Evolutionary conservation across 2,329 filamentous ascomycete genomes (phyloP).

Genomic region (Aureobasidium pullulans): DNA sequence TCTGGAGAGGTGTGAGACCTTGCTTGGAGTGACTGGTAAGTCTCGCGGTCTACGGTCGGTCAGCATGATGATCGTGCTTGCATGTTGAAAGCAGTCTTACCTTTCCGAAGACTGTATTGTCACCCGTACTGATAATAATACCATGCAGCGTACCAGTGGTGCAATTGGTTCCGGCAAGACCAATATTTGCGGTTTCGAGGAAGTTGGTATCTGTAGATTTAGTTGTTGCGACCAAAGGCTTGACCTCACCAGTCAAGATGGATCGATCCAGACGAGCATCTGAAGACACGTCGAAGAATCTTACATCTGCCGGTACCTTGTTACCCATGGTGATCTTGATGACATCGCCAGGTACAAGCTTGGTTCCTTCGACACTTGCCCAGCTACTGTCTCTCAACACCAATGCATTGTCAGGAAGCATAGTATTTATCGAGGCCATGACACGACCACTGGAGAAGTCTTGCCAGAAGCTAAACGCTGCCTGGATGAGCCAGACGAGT

Average conservation of each 20-base stretch:
- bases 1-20: constrained; percentile 62
- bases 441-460: constrained; percentile 71
- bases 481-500: constrained; percentile 57
- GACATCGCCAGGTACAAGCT: constrained; percentile 66
- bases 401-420: constrained; percentile 68
- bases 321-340: constrained; percentile 62
- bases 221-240: constrained; percentile 50
- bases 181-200: constrained; percentile 68
- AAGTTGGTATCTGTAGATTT: constrained; percentile 66
- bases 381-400: constrained; percentile 54
- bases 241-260: constrained; percentile 55
- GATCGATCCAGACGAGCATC: constrained; percentile 67
- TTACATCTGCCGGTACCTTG: constrained; percentile 66
- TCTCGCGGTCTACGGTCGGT: constrained; percentile 46
- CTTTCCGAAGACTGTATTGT: constrained; percentile 66
- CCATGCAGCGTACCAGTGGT: constrained; percentile 60
- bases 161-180: constrained; percentile 73
- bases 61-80: neutral
- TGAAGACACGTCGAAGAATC: constrained; percentile 60
- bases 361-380: constrained; percentile 27
- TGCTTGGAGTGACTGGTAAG: constrained; percentile 62
- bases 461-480: constrained; percentile 50
- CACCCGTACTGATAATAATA: constrained; percentile 64
- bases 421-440: constrained; percentile 71
- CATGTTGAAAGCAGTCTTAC: constrained; percentile 25